Evolutionary conservation across 768 basidiomycete species (phyloP).

Genomic region (Lentinula guzmanii): DNA sequence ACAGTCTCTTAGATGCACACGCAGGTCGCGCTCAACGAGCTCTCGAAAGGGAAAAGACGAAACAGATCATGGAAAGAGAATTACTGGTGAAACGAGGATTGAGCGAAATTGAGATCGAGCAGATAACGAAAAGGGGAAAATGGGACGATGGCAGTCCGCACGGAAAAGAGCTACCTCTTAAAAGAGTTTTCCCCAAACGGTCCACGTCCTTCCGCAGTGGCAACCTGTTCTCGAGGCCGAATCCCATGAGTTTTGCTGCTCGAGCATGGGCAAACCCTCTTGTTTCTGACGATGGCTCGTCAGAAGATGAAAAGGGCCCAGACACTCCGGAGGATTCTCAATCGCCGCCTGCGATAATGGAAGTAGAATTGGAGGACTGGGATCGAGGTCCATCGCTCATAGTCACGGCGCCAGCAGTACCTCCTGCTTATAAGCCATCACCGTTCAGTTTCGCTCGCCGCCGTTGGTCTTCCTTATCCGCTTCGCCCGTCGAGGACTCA

Average conservation of each 20-base stretch:
- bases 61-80: constrained; percentile 16
- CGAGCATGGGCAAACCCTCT: constrained; percentile 50
- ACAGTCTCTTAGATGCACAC: constrained; percentile 4
- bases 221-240: constrained; percentile 50
- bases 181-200: constrained; percentile 35
- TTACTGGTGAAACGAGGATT: constrained; percentile 13
- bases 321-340: constrained; percentile 6
- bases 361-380: constrained; percentile 1
- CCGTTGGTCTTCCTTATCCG: constrained; percentile 45
- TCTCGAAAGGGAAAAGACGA: constrained; percentile 34
- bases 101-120: constrained; percentile 24
- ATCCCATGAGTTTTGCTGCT: constrained; percentile 54
- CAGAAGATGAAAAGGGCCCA: constrained; percentile 5
- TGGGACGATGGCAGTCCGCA: constrained; percentile 11
- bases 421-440: constrained; percentile 50
- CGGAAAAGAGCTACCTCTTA: constrained; percentile 15
- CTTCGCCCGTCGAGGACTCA: constrained; percentile 24
- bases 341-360: constrained; percentile 6
- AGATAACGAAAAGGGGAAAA: constrained; percentile 24
- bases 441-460: constrained; percentile 60
- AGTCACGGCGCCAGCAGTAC: constrained; percentile 17
- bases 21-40: constrained; percentile 34
- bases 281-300: constrained; percentile 17
- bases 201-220: constrained; percentile 37
- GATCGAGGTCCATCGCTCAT: constrained; percentile 5